Evolutionary conservation across 176 grass and related monocot species (phyloP), one percentile per base, ranked within the genome.

Genomic region (Canna indica): DNA sequence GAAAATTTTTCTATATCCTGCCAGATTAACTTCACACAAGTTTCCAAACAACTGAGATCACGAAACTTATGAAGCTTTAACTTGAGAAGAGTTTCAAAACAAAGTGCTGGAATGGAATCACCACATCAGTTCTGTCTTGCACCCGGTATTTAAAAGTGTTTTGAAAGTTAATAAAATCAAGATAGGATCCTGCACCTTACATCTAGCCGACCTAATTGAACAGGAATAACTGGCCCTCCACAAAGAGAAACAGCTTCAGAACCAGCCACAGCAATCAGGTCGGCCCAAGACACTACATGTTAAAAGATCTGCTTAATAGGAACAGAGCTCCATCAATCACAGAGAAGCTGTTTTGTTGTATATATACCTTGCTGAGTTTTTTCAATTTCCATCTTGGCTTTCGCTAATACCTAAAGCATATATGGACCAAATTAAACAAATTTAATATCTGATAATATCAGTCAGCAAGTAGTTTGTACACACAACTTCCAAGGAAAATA

Each of bases 211-310:
- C 94, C 94, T 68, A 97, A 45, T 70, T 39, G 81, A 69, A 97
- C 73, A 64, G 81, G 72, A 90, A 97, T 97, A 47, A 75, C 67
- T 44, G 94, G 89, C 25, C 89, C 94, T 75, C 84, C 94, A 80
- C 94, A 92, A 12, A 92, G 59, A 14, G 84, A 75, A 85, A 97
- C 82, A 76, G 89, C 89, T 72, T 92, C 84, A 35, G 86, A 79
- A 83, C 94, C 94, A 81, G 86, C 89, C 46, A 97, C 89, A n/a
- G 82, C 86, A 83, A 97, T 97, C 69, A 97, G 77, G 73, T 97
- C 93, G 11, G 93, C 86, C 93, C 93, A 97, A 59, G 93, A 97
- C 5, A 97, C 94, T 97, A 59, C 59, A 50, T 71, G 25, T 45
- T 65, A 75, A 69, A 48, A 64, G 14, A 36, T 25, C 18, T 16